These are phyloP conservation scores for Wallacemonas sp. DNA, from an alignment of 208 protist genomes.

Conservation along the genomic window DNA sequence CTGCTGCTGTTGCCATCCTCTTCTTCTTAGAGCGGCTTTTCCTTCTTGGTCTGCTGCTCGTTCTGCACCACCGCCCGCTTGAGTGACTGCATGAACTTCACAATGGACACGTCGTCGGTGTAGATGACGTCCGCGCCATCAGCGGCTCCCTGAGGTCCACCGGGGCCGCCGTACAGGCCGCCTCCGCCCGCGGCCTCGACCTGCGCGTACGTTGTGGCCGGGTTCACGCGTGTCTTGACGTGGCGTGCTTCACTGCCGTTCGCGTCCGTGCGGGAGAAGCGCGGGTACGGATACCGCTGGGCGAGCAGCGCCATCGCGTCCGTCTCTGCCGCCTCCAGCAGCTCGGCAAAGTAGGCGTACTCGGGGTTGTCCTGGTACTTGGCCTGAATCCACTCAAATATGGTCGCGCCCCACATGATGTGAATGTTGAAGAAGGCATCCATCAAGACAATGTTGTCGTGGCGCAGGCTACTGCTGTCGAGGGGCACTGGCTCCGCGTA, in stretches of 20 bases:
- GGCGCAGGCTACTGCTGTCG: constrained; percentile 83
- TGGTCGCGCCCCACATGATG: constrained; percentile 96
- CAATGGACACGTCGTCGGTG: constrained; percentile 79
- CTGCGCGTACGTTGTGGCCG: constrained; percentile 65
- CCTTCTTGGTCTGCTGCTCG: neutral
- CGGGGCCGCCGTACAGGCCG: neutral
- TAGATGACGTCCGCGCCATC: constrained; percentile 72
- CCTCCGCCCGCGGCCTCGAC: neutral
- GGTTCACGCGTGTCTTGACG: constrained; percentile 89
- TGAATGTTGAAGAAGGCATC: constrained; percentile 99
- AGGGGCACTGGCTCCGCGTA: constrained; percentile 91
- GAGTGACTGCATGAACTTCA: constrained; percentile 79
- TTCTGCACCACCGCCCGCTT: constrained; percentile 66
- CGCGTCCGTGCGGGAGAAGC: constrained; percentile 86
- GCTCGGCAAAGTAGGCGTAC: constrained; percentile 73
- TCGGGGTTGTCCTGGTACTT: constrained; percentile 91
- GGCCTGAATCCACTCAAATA: constrained; percentile 95
- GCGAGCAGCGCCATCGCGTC: constrained; percentile 61
- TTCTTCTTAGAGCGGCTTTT: neutral
- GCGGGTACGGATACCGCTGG: constrained; percentile 76
- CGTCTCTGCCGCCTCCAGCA: constrained; percentile 67
- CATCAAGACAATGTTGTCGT: constrained; percentile 97
- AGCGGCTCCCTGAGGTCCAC: constrained; percentile 14
- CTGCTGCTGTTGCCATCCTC: neutral
- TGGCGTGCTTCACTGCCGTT: constrained; percentile 85